phyloP scores from a whole-genome alignment of 352 stramenopile species.

The Pilasporangium apinafurcum region DNA sequence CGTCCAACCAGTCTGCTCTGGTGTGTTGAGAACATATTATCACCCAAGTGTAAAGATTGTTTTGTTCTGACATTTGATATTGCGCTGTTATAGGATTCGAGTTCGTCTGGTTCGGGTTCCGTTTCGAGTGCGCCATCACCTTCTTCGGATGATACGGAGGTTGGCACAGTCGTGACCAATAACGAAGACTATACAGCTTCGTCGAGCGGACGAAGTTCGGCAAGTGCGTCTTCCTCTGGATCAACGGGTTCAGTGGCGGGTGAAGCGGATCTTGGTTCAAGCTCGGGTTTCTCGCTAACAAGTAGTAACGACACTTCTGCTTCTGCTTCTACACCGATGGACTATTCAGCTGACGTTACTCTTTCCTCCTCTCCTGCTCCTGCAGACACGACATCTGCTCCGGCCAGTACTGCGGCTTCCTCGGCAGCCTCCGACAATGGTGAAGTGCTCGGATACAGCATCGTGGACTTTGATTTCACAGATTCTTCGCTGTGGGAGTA shows the following conservation, averaged over 20 bases:
- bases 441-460: slow-evolving; percentile 32
- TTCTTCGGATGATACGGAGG: background rate
- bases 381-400: slow-evolving; percentile 1
- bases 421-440: slow-evolving; percentile 14
- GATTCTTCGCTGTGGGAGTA: slow-evolving; percentile 60
- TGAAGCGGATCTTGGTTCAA: background rate
- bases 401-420: slow-evolving; percentile 8
- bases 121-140: slow-evolving; percentile 6
- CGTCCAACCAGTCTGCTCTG: slow-evolving; percentile 28
- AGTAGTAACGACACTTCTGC: too few species aligned
- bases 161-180: slow-evolving; percentile 7
- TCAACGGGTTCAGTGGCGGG: slow-evolving; percentile 4
- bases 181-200: slow-evolving; percentile 14
- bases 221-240: slow-evolving; percentile 10
- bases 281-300: too few species aligned
- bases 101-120: slow-evolving; percentile 8
- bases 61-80: too few species aligned
- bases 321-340: too few species aligned
- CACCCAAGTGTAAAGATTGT: too few species aligned
- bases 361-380: too few species aligned
- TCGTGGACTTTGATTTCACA: slow-evolving; percentile 65
- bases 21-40: slow-evolving; percentile 19
- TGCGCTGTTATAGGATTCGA: slow-evolving; percentile 9
- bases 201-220: slow-evolving; percentile 9
- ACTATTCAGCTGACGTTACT: too few species aligned